phyloP scores from a whole-genome alignment of 345 rosid genomes.

The Anacardium occidentale region DNA sequence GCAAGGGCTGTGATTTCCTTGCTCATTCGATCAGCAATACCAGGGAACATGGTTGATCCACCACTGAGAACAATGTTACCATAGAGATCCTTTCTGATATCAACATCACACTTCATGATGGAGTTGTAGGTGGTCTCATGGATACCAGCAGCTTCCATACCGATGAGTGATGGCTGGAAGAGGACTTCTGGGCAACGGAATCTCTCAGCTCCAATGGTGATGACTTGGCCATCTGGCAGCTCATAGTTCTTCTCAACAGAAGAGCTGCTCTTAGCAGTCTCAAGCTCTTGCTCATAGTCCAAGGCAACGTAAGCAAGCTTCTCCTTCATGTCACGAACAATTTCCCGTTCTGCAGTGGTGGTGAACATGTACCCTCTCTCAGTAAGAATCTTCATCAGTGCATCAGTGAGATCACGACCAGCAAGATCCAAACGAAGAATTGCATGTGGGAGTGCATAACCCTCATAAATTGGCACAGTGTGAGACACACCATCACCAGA shows the following conservation, averaged over 20 bases:
- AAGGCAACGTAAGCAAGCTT: constrained; percentile 65
- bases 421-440: constrained; percentile 63
- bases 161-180: constrained; percentile 64
- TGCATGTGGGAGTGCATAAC: constrained; percentile 63
- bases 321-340: constrained; percentile 72
- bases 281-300: constrained; percentile 59
- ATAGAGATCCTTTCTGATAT: constrained; percentile 62
- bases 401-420: constrained; percentile 65
- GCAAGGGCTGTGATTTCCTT: constrained; percentile 66
- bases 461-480: constrained; percentile 66
- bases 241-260: constrained; percentile 63
- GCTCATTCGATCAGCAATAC: constrained; percentile 64
- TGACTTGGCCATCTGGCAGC: constrained; percentile 60
- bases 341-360: constrained; percentile 70
- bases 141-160: constrained; percentile 69
- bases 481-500: constrained; percentile 75
- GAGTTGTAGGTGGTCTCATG: constrained; percentile 67
- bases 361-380: constrained; percentile 73
- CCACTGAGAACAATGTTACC: constrained; percentile 66
- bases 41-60: constrained; percentile 61
- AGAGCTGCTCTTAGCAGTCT: constrained; percentile 63
- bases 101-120: constrained; percentile 65
- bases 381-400: constrained; percentile 59
- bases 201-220: constrained; percentile 67
- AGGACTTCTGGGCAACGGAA: constrained; percentile 71